Base-by-base conservation (phyloP, 192 early-diverging fungal genomes). In the Backusella psychrophila region DNA sequence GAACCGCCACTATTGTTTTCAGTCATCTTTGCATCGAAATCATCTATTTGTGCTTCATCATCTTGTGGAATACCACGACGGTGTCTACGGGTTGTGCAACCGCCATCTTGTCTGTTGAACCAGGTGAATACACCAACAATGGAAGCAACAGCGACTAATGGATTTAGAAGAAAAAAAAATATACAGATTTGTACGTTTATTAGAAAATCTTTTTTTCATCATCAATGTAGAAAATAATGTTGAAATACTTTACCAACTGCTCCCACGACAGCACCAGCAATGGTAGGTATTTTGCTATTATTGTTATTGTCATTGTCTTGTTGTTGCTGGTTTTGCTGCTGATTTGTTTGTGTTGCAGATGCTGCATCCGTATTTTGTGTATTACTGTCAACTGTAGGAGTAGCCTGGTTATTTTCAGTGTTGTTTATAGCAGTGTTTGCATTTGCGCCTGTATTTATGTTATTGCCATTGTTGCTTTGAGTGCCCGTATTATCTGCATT, bases 41-140 rank as follows among this genome's bases (percentile, higher is more conserved):
- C 53, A 6, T 17, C 46, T 49, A 49, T 49, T 75, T 69, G 73
- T 23, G 70, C 76, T 39, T 75, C 39, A 75, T 66, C 66, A 12
- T 75, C 65, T 19, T n/a, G 29, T 34, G 39, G 39, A 41, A 71
- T 49, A 36, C 74, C 38, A 34, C 73, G 35, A 33, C 69, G 69
- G 5, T 6, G 69, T 44, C 39, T 71, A 9, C 66, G 66, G 12
- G 38, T 69, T n/a, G 73, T 75, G 53, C 76, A 81, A 42, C 80
- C 80, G 26, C 80, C 80, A 49, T 49, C 19, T 49, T 63, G 68
- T 23, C 80, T 73, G 21, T 81, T 81, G 12, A 81, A 53, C 53
- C 75, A 81, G 6, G 80, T 78, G 2, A 81, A 41, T 9, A 78
- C 23, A 73, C 80, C 80, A 65, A 34, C 76, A 75, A 81, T 63